A percentile compares a stretch with the other conserved stretches of the same genome.
Evolutionary conservation across 1,284 basidiomycete species (phyloP).

Genomic region (Exobasidium rhododendri): DNA sequence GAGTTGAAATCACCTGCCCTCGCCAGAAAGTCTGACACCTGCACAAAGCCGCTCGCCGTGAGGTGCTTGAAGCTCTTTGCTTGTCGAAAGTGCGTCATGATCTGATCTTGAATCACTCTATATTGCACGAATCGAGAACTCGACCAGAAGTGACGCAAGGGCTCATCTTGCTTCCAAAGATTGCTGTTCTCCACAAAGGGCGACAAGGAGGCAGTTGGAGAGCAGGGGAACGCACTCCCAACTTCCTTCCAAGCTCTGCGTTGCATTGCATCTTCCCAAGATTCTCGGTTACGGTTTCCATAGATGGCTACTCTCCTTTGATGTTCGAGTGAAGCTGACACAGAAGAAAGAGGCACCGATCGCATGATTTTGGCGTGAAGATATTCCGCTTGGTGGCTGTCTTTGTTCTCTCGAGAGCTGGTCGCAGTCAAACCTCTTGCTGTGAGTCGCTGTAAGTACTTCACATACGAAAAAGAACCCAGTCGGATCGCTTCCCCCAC

Average conservation of each 20-base stretch:
- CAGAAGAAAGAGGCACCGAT: conserved; percentile 35
- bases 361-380: conserved; percentile 43
- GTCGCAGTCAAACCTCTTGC: conserved; percentile 62
- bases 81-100: conserved; percentile 14
- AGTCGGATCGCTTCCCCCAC: conserved; percentile 74
- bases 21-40: background rate
- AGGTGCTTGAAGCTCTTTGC: background rate
- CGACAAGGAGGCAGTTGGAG: background rate
- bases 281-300: conserved; percentile 44
- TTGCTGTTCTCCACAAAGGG: background rate
- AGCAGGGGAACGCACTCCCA: conserved; percentile 21
- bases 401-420: conserved; percentile 6
- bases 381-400: conserved; percentile 13
- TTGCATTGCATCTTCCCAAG: conserved; percentile 49
- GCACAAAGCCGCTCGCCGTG: background rate
- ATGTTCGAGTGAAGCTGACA: conserved; percentile 29
- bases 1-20: conserved; percentile 4
- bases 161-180: background rate
- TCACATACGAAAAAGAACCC: conserved; percentile 76
- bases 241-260: conserved; percentile 45
- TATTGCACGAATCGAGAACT: conserved; percentile 40
- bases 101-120: conserved; percentile 22
- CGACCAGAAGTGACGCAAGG: conserved; percentile 32
- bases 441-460: conserved; percentile 78
- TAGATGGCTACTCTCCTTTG: conserved; percentile 49